These are phyloP conservation scores for Baudoinia panamericana DNA, from an alignment of 495 filamentous ascomycete genomes.

Conservation along the genomic window DNA sequence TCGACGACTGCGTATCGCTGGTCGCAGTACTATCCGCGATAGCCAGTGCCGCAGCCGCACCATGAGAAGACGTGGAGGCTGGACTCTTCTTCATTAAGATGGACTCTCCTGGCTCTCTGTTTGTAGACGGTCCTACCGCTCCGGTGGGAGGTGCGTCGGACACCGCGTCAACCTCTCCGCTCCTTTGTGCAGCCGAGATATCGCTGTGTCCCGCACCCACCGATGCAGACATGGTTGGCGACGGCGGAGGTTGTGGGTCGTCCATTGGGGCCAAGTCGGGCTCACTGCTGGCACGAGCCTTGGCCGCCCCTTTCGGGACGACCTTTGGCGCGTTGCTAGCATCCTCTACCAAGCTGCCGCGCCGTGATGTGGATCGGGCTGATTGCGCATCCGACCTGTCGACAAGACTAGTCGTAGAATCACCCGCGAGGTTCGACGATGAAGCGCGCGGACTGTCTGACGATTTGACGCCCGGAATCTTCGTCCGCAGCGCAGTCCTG, in stretches of 20 bases:
- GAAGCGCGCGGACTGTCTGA: constrained; percentile 72
- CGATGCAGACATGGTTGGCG: constrained; percentile 69
- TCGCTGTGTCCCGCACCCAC: constrained; percentile 64
- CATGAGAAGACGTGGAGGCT: constrained; percentile 15
- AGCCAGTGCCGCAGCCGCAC: constrained; percentile 15
- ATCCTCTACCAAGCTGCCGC: constrained; percentile 39
- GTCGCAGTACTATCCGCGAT: constrained; percentile 17
- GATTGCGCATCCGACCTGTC: constrained; percentile 55
- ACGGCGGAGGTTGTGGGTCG: constrained; percentile 68
- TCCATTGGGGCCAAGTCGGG: constrained; percentile 35
- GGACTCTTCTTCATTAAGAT: constrained; percentile 67
- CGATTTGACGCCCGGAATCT: constrained; percentile 57
- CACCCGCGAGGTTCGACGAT: constrained; percentile 45
- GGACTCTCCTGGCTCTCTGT: constrained; percentile 53
- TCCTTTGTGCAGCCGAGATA: constrained; percentile 66
- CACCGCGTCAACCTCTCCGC: constrained; percentile 85
- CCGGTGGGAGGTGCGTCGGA: constrained; percentile 80
- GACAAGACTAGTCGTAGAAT: constrained; percentile 27
- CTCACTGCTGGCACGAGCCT: constrained; percentile 24
- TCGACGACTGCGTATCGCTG: constrained; percentile 23
- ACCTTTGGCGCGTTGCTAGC: constrained; percentile 29
- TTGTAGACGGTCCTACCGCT: constrained; percentile 32
- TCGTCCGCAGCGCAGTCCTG: constrained; percentile 55
- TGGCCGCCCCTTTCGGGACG: constrained; percentile 25
- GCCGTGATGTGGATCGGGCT: constrained; percentile 54